Evolutionary conservation across 768 basidiomycete species (phyloP).

Genomic region (Austroboletus eburneus): DNA sequence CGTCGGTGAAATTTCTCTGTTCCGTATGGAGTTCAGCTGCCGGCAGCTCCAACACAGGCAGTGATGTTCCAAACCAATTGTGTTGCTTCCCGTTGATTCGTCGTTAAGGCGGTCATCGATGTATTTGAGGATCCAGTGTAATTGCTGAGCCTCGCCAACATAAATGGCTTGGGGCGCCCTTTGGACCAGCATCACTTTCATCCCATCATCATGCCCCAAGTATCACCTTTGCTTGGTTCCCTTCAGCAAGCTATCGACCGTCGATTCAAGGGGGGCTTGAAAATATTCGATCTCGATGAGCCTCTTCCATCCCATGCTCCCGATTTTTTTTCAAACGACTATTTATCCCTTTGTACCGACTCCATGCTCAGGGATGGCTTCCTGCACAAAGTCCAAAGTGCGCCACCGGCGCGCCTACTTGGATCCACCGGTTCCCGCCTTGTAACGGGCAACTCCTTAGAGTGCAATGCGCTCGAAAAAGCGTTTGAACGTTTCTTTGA

Average conservation of each 20-base stretch:
- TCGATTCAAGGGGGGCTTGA: constrained; percentile 7
- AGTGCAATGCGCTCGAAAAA: constrained; percentile 11
- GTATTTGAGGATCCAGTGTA: too few species aligned
- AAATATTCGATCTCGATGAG: constrained; percentile 9
- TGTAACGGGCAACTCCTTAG: constrained; percentile 35
- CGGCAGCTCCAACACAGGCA: too few species aligned
- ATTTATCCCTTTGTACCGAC: constrained; percentile 42
- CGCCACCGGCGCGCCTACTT: constrained; percentile 24
- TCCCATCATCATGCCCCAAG: constrained; percentile 7
- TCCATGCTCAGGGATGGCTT: constrained; percentile 25
- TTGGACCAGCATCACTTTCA: too few species aligned
- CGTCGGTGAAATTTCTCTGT: too few species aligned
- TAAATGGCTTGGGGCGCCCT: too few species aligned
- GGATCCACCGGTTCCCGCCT: constrained; percentile 51
- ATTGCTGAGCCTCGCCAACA: too few species aligned
- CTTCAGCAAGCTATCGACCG: constrained; percentile 13
- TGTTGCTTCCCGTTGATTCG: too few species aligned
- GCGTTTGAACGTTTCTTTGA: constrained; percentile 14
- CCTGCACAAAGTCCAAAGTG: constrained; percentile 30
- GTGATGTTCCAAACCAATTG: too few species aligned
- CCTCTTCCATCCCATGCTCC: constrained; percentile 19
- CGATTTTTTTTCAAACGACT: constrained; percentile 49
- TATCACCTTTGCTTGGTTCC: constrained; percentile 6
- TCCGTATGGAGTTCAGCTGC: too few species aligned
- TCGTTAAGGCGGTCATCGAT: too few species aligned